Base-by-base conservation (phyloP, 495 filamentous ascomycete species). In the Hypoxylon intermedium region DNA sequence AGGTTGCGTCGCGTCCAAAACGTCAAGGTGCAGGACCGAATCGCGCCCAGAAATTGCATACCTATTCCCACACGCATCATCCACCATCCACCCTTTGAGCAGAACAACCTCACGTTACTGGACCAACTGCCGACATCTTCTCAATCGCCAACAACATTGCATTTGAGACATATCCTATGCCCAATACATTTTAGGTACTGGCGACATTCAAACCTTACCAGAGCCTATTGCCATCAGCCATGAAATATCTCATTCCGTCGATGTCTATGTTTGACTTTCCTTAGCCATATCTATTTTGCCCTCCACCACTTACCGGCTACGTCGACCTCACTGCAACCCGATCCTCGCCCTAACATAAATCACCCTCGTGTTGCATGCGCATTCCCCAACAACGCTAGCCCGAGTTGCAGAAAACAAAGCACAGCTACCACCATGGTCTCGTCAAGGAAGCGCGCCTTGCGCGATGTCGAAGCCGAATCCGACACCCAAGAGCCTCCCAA, bases 361-460 rank as follows among this genome's bases (percentile, higher is more conserved):
- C 6, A 11, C 37, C n/a, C 7, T 30, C 28, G 6, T 6, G 36
- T 53, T 13, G 13, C 55, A 24, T 33, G 41, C 45, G 52, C 40
- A 49, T 28, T 26, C 52, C 12, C 41, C 20, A 18, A 9, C 31
- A 36, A 46, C 16, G 44, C 42, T 36, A 23, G 24, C 31, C 40
- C 20, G 11, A 12, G 34, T 34, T 46, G 28, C 51, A 16, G 13
- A 36, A 16, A 36, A 23, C 18, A 45, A 7, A 31, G 4, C 15
- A 52, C 13, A 11, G 16, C 43, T 23, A 34, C 51, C 72, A 74
- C 46, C 53, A 87, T 85, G 85, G 78, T 76, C 36, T 73, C 77
- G 21, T 69, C 77, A 21, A 77, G 89, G 79, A 93, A 92, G 81
- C 88, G 90, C 74, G 82, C 79, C 63, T 76, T 83, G 71, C 85